Evolutionary conservation across 345 rosid genomes (phyloP).

Genomic region (Psidium friedrichsthalianum): DNA sequence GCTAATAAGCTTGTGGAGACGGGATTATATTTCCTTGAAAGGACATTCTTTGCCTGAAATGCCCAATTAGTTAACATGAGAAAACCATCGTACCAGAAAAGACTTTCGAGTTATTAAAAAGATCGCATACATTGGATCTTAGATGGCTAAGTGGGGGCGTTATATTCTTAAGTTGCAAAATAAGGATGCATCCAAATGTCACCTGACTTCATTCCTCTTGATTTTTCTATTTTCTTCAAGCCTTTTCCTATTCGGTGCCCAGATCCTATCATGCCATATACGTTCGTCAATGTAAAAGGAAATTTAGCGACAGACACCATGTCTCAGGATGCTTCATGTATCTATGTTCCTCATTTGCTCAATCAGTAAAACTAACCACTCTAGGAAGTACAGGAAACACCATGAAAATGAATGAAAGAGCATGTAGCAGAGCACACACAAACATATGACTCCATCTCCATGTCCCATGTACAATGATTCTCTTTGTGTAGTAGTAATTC

Average conservation of each 20-base stretch:
- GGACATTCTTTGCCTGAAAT: conserved; percentile 24
- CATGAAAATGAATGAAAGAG: background rate
- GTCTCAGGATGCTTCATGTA: background rate
- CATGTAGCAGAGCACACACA: background rate
- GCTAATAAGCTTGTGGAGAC: background rate
- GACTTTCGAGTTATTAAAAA: background rate
- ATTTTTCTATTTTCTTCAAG: background rate
- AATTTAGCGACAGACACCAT: background rate
- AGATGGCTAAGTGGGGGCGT: background rate
- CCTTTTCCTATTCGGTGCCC: background rate
- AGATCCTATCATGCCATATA: background rate
- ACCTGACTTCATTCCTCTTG: too few species aligned
- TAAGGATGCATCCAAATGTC: too few species aligned
- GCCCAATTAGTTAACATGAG: background rate
- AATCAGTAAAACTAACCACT: background rate
- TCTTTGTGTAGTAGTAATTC: background rate
- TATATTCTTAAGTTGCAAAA: too few species aligned
- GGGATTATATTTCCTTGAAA: conserved; percentile 13
- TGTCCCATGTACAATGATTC: background rate
- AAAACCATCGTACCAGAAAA: background rate
- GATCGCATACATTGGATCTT: background rate
- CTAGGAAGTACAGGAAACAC: background rate
- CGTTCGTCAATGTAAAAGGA: background rate
- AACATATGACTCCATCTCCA: background rate
- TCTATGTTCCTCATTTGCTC: background rate